These are phyloP conservation scores for Achaetomium macrosporum DNA, from an alignment of 2,329 filamentous ascomycete genomes.

Conservation along the genomic window DNA sequence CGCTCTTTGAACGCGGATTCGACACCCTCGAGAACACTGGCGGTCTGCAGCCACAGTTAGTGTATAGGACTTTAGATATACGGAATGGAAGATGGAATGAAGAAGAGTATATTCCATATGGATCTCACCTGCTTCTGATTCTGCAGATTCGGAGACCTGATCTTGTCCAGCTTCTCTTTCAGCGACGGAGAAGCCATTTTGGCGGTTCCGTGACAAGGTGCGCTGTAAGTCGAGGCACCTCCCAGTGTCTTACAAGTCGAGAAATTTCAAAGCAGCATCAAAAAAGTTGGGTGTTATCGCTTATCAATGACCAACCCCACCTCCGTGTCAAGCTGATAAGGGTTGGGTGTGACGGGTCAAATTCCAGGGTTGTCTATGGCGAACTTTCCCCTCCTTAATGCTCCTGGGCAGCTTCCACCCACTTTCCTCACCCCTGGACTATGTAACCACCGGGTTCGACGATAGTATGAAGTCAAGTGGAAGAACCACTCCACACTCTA, in stretches of 20 bases:
- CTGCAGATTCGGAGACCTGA: conserved; percentile 91
- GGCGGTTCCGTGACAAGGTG: conserved; percentile 19
- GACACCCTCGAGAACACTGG: conserved; percentile 81
- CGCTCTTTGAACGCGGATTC: conserved; percentile 90
- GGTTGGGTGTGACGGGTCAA: conserved; percentile 6
- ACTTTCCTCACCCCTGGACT: too few species aligned
- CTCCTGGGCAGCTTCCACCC: not conserved
- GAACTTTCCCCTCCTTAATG: not conserved
- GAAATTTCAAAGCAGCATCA: conserved; percentile 22
- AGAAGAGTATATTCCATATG: conserved; percentile 24
- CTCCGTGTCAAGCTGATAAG: conserved; percentile 18
- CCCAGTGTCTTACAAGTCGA: conserved; percentile 14
- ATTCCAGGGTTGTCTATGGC: conserved; percentile 17
- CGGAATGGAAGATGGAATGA: not conserved
- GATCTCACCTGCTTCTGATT: conserved; percentile 77
- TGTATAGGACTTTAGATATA: not conserved
- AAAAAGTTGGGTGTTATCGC: conserved; percentile 25
- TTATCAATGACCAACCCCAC: conserved; percentile 18
- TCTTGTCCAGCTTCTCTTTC: conserved; percentile 92
- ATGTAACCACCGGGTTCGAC: too few species aligned
- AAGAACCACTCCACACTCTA: too few species aligned
- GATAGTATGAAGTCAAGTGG: too few species aligned
- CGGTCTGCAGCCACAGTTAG: conserved; percentile 50
- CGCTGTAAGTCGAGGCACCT: conserved; percentile 17
- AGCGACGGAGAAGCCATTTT: conserved; percentile 51